phyloP scores from a whole-genome alignment of 2,329 filamentous ascomycete genomes.

The Diaporthe vexans region DNA sequence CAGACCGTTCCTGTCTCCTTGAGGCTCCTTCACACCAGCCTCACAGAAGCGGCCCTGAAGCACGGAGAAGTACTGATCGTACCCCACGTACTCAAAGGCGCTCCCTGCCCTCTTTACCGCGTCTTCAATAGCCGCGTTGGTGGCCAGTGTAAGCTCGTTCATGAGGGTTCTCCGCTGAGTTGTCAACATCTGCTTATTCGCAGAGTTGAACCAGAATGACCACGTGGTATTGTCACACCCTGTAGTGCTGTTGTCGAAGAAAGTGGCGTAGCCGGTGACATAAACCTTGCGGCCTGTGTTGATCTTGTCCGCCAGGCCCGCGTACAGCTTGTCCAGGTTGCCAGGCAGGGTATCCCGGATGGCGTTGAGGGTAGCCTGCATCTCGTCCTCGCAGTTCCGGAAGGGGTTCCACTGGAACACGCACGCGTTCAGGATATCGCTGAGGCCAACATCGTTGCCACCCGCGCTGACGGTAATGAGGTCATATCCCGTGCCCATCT shows the following conservation, averaged over 20 bases:
- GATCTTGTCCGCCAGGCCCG: slow-evolving; percentile 16
- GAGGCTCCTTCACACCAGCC: slow-evolving; percentile 13
- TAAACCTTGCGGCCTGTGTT: slow-evolving; percentile 26
- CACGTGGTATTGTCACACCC: slow-evolving; percentile 10
- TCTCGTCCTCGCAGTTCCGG: slow-evolving; percentile 4
- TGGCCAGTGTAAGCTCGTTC: slow-evolving; percentile 9
- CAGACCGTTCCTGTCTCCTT: neutral
- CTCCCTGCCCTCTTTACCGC: slow-evolving; percentile 5
- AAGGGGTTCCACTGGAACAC: slow-evolving; percentile 25
- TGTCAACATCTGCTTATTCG: slow-evolving; percentile 11
- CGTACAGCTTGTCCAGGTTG: slow-evolving; percentile 13
- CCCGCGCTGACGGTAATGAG: slow-evolving; percentile 21
- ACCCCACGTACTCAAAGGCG: slow-evolving; percentile 4
- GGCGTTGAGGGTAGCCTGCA: neutral
- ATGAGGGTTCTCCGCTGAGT: slow-evolving; percentile 5
- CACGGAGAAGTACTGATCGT: slow-evolving; percentile 25
- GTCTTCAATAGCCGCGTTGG: slow-evolving; percentile 11
- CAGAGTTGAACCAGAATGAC: slow-evolving; percentile 14
- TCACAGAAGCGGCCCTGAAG: slow-evolving; percentile 19
- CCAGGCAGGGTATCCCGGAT: slow-evolving; percentile 15
- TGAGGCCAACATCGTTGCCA: slow-evolving; percentile 13
- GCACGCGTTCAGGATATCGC: slow-evolving; percentile 9
- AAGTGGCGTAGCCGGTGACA: slow-evolving; percentile 13
- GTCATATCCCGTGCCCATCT: slow-evolving; percentile 14
- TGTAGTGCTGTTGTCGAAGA: slow-evolving; percentile 26